Evolutionary conservation across 352 stramenopile genomes (phyloP).

Genomic region (Elongisporangium senticosum): DNA sequence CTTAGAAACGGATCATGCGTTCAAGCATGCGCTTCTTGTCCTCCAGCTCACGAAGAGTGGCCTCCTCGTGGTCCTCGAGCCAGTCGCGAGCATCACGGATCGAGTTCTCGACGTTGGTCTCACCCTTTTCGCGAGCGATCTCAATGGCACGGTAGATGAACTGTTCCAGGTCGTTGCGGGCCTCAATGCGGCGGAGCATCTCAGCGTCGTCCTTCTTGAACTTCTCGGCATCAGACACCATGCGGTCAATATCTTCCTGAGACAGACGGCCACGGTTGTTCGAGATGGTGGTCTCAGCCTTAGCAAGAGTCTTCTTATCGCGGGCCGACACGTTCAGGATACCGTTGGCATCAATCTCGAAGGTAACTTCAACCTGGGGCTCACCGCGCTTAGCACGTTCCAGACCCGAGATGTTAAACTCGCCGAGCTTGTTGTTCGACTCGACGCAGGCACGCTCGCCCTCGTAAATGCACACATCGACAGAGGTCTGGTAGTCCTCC

Average conservation of each 20-base stretch:
- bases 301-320: conserved; percentile 79
- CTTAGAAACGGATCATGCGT: conserved; percentile 65
- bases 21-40: conserved; percentile 89
- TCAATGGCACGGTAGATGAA: conserved; percentile 75
- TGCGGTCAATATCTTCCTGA: conserved; percentile 68
- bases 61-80: conserved; percentile 82
- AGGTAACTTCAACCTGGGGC: conserved; percentile 89
- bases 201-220: conserved; percentile 73
- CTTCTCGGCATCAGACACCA: conserved; percentile 66
- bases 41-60: conserved; percentile 91
- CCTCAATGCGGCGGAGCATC: conserved; percentile 63
- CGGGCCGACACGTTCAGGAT: conserved; percentile 88
- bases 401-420: conserved; percentile 89
- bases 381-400: conserved; percentile 84
- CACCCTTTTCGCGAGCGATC: conserved; percentile 57
- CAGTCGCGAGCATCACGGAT: conserved; percentile 84
- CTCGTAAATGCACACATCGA: conserved; percentile 86
- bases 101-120: conserved; percentile 72
- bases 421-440: conserved; percentile 91
- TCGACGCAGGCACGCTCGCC: conserved; percentile 85
- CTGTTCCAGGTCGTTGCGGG: conserved; percentile 58
- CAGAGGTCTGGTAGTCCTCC: conserved; percentile 79
- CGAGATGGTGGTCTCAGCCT: conserved; percentile 65
- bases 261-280: conserved; percentile 69
- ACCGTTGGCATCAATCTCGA: conserved; percentile 90